Evolutionary conservation across 257 asterid genomes (phyloP).

Genomic region (Anisodus acutangulus): DNA sequence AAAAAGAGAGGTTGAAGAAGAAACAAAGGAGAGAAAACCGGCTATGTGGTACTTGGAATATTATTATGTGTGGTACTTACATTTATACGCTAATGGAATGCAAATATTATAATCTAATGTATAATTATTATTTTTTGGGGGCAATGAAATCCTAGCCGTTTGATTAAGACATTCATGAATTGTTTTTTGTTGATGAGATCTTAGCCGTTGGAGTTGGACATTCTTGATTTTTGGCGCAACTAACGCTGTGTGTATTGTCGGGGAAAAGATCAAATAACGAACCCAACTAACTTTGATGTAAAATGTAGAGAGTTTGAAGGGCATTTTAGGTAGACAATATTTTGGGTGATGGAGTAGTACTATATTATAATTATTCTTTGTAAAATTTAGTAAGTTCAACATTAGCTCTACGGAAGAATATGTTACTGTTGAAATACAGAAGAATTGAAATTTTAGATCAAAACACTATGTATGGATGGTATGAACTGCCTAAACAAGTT

Average conservation of each 20-base stretch:
- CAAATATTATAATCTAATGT: conserved; percentile 2
- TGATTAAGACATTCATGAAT: conserved; percentile 39
- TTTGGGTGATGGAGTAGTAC: not conserved
- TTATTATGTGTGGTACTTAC: conserved; percentile 13
- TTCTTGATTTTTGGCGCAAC: conserved; percentile 48
- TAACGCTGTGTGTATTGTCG: conserved; percentile 34
- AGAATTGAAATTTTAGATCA: too few relatives aligned
- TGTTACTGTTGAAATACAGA: too few relatives aligned
- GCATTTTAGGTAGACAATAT: not conserved
- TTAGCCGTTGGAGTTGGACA: conserved; percentile 32
- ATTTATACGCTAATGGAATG: conserved; percentile 24
- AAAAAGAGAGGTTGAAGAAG: conserved; percentile 27
- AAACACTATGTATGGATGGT: too few relatives aligned
- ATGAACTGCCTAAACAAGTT: too few relatives aligned
- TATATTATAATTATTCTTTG: not conserved
- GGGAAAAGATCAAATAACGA: conserved; percentile 33
- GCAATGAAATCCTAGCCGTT: conserved; percentile 41
- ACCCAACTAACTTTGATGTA: conserved; percentile 37
- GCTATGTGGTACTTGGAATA: conserved; percentile 40
- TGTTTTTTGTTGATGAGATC: conserved; percentile 27
- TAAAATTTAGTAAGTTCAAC: too few relatives aligned
- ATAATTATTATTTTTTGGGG: not conserved
- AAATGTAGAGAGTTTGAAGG: not conserved
- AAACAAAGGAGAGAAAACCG: conserved; percentile 38
- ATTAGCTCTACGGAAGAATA: too few relatives aligned